Evolutionary conservation across 768 basidiomycete genomes (phyloP), one percentile per base, ranked within the genome.

Genomic region (Neoboletus magnificus): DNA sequence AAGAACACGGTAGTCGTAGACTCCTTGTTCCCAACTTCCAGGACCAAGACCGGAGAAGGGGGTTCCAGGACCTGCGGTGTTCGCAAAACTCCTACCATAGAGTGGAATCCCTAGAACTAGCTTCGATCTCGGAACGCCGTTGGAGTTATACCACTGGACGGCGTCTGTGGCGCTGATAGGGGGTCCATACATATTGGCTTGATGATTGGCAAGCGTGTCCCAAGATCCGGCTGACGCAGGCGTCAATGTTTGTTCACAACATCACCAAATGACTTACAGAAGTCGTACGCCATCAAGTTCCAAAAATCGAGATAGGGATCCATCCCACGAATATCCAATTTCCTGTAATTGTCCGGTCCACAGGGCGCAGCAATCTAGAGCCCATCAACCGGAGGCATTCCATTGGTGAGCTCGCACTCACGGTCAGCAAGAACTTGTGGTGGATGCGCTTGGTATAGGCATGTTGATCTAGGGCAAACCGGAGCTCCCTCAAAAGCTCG

Each of bases 201-300:
- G 96, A 68, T 98, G 85, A 62, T 86, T 84, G 5, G 87, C 82
- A 52, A 79, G 65, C 18, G 65, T 56, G 62, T 90, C 89, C 88
- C 88, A 91, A 22, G 88, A 89, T 23, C 89, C 89, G 57, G 87
- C 87, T 89, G 54, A 23, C 20, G 41, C 15, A 48, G n/a, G 16
- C 27, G 46, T 66, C 40, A 64, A 43, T 44, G 53, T 48, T 46
- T 39, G 48, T 55, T 42, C 57, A 27, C 22, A 52, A 39, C 41
- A 25, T 36, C 40, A 33, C 23, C 22, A 39, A 29, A 71, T 80
- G 52, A 46, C 68, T 59, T 60, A 87, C 88, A 82, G 63, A 87
- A 92, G 68, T 92, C 91, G 61, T 93, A 92, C 1, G 88, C 85
- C 97, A 99, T 99, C 70, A 99, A 73, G 68, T 99, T 98, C 95